Base-by-base conservation (phyloP, 805 yeast genomes). In the Candida tallmaniae region DNA sequence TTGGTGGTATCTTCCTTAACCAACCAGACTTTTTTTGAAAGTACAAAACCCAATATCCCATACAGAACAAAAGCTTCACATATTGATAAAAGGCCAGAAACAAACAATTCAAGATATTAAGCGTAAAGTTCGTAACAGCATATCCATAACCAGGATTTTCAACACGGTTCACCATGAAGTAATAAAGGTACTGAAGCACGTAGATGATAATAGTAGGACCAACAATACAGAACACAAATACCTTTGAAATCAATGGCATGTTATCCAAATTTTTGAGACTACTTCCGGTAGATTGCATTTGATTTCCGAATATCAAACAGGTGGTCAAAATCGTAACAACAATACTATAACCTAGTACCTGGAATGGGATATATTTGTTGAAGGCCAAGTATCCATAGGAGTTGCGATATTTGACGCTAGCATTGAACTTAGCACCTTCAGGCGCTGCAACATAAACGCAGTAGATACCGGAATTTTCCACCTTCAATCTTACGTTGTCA, bases 21-120 rank as follows among this genome's bases (percentile, higher is more conserved):
- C 51, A 46, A 26, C 38, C 41, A 10, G 60, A 45, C 1, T 48
- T 50, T 23, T 38, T 40, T 24, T 50, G 54, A 38, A 48, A 53
- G 38, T 54, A 60, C 16, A 58, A 38, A 4, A 58, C 61, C 3
- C 66, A 65, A 32, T 54, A 58, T 1, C 66, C 66, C 65, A 59
- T 58, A 21, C 60, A 40, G 32, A 60, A 56, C 22, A 56, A 29
- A 23, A 58, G 47, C 11, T 48, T 27, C 30, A 48, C 35, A 30
- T 38, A 50, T 8, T 40, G 32, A n/a, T 36, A 9, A 5, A 37
- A 25, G 9, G 35, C 18, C 2, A 6, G 15, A 27, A 39, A 50
- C 21, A 36, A 4, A 7, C 7, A 22, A 9, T 10, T 6, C 21
- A 13, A 13, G 15, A 19, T 14, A 7, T 25, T 14, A 7, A 25